A percentile compares a stretch with the other conserved stretches of the same genome.
These are phyloP conservation scores for Euphorbia peplus DNA, from an alignment of 345 rosid genomes.

Conservation along the genomic window DNA sequence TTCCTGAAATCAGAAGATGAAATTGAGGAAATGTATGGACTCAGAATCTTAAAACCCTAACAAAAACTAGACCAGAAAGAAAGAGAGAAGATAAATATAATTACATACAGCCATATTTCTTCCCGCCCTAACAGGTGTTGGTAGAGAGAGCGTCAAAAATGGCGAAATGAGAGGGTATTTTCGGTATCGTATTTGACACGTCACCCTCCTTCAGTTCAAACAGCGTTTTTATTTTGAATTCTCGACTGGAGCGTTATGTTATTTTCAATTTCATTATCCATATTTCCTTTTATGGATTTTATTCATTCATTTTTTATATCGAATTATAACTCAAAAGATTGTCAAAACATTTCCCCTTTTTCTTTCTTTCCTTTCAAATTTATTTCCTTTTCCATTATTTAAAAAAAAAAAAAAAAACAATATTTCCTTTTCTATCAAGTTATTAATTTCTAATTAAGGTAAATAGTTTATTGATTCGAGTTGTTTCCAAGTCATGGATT, in stretches of 20 bases:
- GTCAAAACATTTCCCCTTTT: too few species aligned
- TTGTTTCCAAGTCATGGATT: too few species aligned
- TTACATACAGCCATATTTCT: slow-evolving; percentile 20
- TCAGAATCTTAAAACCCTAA: slow-evolving; percentile 21
- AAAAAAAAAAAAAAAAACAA: too few species aligned
- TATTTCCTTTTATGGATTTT: too few species aligned
- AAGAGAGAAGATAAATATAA: slow-evolving; percentile 2
- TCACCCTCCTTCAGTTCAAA: slow-evolving; percentile 17
- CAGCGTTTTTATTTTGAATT: background rate
- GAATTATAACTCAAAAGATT: too few species aligned
- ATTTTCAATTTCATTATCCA: too few species aligned
- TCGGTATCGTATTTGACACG: slow-evolving; percentile 30
- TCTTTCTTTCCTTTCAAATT: too few species aligned
- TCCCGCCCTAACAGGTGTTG: slow-evolving; percentile 56
- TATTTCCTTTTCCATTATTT: too few species aligned
- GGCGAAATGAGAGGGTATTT: slow-evolving; percentile 23
- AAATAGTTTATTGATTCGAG: too few species aligned
- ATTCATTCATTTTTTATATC: too few species aligned
- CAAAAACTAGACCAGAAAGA: slow-evolving; percentile 14
- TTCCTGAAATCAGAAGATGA: slow-evolving; percentile 20
- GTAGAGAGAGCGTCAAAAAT: slow-evolving; percentile 17
- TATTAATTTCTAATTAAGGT: too few species aligned
- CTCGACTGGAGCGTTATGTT: background rate
- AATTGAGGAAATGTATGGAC: background rate
- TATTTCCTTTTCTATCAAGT: too few species aligned